Percentiles rank a stretch among this genome's conserved stretches.
Conservation (phyloP, 768 basidiomycete species). For the Tulasnella sp. region DNA sequence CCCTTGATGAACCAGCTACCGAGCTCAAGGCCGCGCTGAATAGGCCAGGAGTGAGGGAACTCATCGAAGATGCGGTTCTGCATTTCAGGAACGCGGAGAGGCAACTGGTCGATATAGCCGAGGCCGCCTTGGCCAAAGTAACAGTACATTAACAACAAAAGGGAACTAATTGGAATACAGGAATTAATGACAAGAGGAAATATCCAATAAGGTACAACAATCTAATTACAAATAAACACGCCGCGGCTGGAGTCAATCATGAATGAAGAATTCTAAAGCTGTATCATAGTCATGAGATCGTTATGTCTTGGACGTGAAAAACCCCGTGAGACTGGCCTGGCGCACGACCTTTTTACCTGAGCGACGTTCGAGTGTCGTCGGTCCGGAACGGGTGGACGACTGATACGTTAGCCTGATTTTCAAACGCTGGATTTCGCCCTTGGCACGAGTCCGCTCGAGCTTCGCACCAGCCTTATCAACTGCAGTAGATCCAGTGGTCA, state of each 20-base stretch:
- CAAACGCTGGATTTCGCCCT: constrained; percentile 7
- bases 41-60: constrained; percentile 4
- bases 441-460: neutral
- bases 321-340: neutral
- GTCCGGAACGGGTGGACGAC: neutral
- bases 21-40: constrained; percentile 15
- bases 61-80: constrained; percentile 16
- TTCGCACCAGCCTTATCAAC: neutral
- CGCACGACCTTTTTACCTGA: neutral
- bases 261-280: neutral
- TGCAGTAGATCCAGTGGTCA: no score
- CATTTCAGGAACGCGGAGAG: constrained; percentile 10
- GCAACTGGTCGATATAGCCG: neutral
- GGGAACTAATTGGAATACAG: neutral
- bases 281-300: neutral
- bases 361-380: neutral
- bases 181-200: neutral
- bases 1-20: constrained; percentile 15
- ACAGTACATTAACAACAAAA: neutral
- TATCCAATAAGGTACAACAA: no score
- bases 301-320: neutral
- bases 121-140: constrained; percentile 1
- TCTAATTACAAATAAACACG: neutral
- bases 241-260: neutral
- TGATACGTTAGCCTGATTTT: neutral